These are phyloP conservation scores for Penicillium parvum DNA, from an alignment of 495 filamentous ascomycete genomes.

Conservation along the genomic window DNA sequence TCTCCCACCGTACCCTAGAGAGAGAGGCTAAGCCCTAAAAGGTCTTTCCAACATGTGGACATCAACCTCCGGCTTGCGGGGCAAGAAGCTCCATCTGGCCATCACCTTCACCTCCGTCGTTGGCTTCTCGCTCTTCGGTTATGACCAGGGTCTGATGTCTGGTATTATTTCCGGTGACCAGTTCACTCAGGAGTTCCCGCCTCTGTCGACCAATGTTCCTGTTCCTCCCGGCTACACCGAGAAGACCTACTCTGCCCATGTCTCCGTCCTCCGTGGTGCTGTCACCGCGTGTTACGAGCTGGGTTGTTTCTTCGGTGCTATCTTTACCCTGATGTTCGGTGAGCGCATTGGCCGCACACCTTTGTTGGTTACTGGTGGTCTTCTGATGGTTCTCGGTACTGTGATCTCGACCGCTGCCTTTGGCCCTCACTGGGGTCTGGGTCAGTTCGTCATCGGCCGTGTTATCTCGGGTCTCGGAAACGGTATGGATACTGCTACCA, in stretches of 20 bases:
- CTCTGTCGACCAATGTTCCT: conserved; percentile 34
- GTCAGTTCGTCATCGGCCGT: conserved; percentile 70
- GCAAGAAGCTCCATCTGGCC: conserved; percentile 30
- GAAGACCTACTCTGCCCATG: conserved; percentile 24
- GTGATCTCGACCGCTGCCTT: conserved; percentile 61
- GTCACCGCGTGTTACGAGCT: conserved; percentile 81
- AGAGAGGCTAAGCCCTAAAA: conserved; percentile 1
- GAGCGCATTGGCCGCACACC: conserved; percentile 65
- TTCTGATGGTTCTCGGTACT: conserved; percentile 70
- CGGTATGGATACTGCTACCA: conserved; percentile 69
- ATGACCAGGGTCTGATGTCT: conserved; percentile 70
- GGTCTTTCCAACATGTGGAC: conserved; percentile 36
- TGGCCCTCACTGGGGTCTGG: conserved; percentile 38
- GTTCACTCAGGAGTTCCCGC: conserved; percentile 64
- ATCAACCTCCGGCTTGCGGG: conserved; percentile 31
- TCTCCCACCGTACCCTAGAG: neutral
- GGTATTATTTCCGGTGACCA: conserved; percentile 68
- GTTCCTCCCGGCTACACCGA: neutral
- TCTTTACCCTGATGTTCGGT: conserved; percentile 63
- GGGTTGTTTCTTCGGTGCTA: conserved; percentile 69
- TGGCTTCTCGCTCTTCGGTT: conserved; percentile 71
- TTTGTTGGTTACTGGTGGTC: conserved; percentile 56
- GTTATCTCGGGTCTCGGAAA: conserved; percentile 70
- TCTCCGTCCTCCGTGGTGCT: conserved; percentile 69
- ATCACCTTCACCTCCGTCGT: conserved; percentile 45